Conservation (phyloP, 345 rosid genomes). For the Psidium guajava region DNA sequence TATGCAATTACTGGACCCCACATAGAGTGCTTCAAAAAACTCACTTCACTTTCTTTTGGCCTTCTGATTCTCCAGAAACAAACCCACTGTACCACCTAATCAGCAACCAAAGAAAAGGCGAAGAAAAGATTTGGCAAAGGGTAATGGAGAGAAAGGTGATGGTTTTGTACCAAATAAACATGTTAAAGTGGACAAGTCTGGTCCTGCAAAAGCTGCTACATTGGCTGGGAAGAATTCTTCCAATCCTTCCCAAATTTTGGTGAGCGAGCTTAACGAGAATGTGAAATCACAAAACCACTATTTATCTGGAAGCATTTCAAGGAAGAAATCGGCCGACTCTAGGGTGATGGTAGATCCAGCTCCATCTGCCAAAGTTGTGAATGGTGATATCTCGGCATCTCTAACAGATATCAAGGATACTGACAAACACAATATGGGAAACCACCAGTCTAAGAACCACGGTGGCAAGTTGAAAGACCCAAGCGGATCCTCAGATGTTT, state of each 20-base stretch:
- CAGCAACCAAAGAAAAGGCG: constrained; percentile 75
- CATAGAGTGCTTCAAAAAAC: neutral
- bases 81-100: constrained; percentile 37
- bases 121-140: constrained; percentile 55
- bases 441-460: constrained; percentile 23
- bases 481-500: constrained; percentile 26
- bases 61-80: constrained; percentile 32
- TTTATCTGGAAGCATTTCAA: constrained; percentile 30
- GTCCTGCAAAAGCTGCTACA: constrained; percentile 22
- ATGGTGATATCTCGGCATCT: constrained; percentile 30
- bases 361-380: constrained; percentile 25
- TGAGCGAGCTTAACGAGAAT: constrained; percentile 18
- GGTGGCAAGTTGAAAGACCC: constrained; percentile 45
- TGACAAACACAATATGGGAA: constrained; percentile 43
- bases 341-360: constrained; percentile 26
- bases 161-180: constrained; percentile 36
- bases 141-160: constrained; percentile 36
- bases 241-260: constrained; percentile 21
- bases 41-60: constrained; percentile 1
- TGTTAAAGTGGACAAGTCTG: constrained; percentile 37
- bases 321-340: constrained; percentile 45
- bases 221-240: constrained; percentile 19
- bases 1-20: neutral
- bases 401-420: constrained; percentile 26
- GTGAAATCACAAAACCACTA: constrained; percentile 32